A percentile compares a stretch with the other conserved stretches of the same genome.
Conservation (phyloP, 345 rosid species). For the Melaleuca quinquenervia region DNA sequence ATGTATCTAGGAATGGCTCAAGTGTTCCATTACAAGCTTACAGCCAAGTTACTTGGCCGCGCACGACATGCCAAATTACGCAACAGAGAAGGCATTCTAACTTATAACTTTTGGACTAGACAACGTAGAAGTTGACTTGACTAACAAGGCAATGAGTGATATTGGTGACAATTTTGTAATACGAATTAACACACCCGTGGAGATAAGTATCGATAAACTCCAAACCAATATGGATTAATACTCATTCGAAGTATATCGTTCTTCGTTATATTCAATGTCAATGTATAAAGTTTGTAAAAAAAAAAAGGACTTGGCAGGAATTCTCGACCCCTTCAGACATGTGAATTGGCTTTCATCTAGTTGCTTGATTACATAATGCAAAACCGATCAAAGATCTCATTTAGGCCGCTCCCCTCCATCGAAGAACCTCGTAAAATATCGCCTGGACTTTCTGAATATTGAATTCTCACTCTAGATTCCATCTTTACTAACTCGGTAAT, state of each 20-base stretch:
- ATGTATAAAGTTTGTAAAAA: neutral
- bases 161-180: neutral
- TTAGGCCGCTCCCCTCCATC: neutral
- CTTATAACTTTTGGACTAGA: neutral
- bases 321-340: neutral
- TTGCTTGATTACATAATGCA: no score
- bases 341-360: neutral
- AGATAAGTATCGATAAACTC: neutral
- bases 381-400: neutral
- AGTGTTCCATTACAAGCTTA: neutral
- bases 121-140: neutral
- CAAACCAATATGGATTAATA: neutral
- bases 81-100: neutral
- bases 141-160: neutral
- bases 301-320: accelerated
- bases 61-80: neutral
- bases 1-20: neutral
- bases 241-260: neutral
- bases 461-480: neutral
- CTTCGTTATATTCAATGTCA: neutral
- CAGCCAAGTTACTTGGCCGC: neutral
- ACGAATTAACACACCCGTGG: neutral
- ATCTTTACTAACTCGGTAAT: neutral
- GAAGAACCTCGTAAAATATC: neutral
- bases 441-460: accelerated